A percentile compares a stretch with the other conserved stretches of the same genome.
phyloP scores from a whole-genome alignment of 2,329 filamentous ascomycete species.

The Colletotrichum costaricense region DNA sequence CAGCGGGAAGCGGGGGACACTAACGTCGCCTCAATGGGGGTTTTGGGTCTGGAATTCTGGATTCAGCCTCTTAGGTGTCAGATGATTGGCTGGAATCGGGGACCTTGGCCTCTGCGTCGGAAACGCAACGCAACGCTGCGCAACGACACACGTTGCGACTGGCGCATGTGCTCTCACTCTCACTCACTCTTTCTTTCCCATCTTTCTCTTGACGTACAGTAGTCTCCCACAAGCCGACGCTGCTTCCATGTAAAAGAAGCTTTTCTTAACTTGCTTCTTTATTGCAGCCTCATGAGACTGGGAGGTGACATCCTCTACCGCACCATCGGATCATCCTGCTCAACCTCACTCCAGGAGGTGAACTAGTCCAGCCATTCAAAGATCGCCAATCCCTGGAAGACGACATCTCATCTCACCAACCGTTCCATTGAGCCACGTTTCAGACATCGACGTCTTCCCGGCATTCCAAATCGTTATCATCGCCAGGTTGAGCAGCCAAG shows the following conservation, averaged over 20 bases:
- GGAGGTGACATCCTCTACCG: constrained; percentile 15
- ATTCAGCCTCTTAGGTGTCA: constrained; percentile 3
- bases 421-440: constrained; percentile 27
- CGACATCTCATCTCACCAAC: constrained; percentile 28
- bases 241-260: neutral
- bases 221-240: neutral
- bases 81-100: neutral
- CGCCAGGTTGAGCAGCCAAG: constrained; percentile 1
- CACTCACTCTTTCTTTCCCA: neutral
- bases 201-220: neutral
- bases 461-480: constrained; percentile 22
- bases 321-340: neutral
- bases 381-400: constrained; percentile 12
- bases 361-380: constrained; percentile 2
- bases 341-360: neutral
- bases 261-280: neutral
- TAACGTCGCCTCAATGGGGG: constrained; percentile 11
- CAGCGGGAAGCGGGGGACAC: constrained; percentile 25
- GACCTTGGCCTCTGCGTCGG: constrained; percentile 23
- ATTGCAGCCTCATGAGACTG: neutral
- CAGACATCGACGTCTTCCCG: constrained; percentile 10
- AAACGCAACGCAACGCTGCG: constrained; percentile 34
- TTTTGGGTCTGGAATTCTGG: neutral
- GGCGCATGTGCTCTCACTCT: neutral
- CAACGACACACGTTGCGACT: constrained; percentile 33